Percentiles rank a stretch among this genome's conserved stretches.
phyloP scores from a whole-genome alignment of 495 filamentous ascomycete species.

The Penicillium chermesinum region DNA sequence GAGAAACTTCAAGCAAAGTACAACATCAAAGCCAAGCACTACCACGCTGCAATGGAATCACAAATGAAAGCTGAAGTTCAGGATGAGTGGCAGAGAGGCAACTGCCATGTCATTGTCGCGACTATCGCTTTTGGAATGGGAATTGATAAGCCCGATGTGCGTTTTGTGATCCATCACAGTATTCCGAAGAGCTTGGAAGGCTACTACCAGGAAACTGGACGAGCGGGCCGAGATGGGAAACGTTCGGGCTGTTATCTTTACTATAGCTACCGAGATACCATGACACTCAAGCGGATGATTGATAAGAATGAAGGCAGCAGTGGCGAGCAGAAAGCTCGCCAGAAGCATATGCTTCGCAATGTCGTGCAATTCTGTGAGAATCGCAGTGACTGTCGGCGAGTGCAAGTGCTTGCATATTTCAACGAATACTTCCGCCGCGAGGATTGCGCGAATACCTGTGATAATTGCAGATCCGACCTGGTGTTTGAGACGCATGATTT shows the following conservation, averaged over 20 bases:
- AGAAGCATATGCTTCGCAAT: conserved; percentile 75
- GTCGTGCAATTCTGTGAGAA: conserved; percentile 89
- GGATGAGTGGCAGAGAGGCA: conserved; percentile 72
- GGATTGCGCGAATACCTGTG: conserved; percentile 69
- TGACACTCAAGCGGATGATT: conserved; percentile 65
- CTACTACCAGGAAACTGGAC: conserved; percentile 96
- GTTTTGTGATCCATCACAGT: conserved; percentile 88
- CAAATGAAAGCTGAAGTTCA: conserved; percentile 63
- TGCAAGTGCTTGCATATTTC: conserved; percentile 88
- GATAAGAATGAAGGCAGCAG: conserved; percentile 64
- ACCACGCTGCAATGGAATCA: conserved; percentile 72
- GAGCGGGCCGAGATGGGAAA: conserved; percentile 87
- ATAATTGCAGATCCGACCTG: conserved; percentile 73
- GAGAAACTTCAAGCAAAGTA: conserved; percentile 53
- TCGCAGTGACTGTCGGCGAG: conserved; percentile 73
- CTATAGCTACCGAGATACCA: conserved; percentile 72
- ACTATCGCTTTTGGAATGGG: conserved; percentile 99
- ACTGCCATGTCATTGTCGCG: conserved; percentile 87
- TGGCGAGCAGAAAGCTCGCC: conserved; percentile 70
- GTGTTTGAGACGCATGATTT: conserved; percentile 69
- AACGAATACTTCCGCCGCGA: conserved; percentile 70
- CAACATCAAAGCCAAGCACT: conserved; percentile 71
- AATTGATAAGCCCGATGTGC: conserved; percentile 93
- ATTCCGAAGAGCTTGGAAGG: conserved; percentile 95
- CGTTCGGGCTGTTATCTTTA: conserved; percentile 85